Base-by-base conservation (phyloP, 2,329 filamentous ascomycete species). In the Claviceps sp. region DNA sequence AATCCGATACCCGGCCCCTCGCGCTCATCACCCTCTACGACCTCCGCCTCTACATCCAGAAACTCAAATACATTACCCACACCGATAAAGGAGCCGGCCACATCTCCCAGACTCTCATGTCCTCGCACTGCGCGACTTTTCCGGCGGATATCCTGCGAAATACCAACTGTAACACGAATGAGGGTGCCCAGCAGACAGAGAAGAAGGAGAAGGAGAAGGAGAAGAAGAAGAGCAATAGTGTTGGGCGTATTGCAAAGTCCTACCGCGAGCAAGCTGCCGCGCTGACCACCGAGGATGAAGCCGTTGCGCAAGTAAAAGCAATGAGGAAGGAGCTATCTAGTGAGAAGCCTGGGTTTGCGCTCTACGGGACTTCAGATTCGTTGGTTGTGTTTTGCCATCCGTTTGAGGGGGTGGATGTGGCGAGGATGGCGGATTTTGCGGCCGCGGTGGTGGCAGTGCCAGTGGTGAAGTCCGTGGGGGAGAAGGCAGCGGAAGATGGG, bases 61-160 rank as follows among this genome's bases (percentile, higher is more conserved):
- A 51, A 4, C 43, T 62, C 7, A 49, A 54, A n/a, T 30, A 56
- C 2, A 36, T 22, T 3, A 36, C 20, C 14, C 11, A 13, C 41
- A 26, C 53, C 0, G 11, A 26, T 24, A 18, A 16, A 13, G 4
- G 20, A 9, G 34, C 50, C 2, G 62, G 56, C 8, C 56, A 56
- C 5, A 63, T 61, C 51, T 51, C 63, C 2, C 62, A 65, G 51
- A 67, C 65, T 41, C 53, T 63, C 50, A 53, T 56, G 3, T 41
- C 59, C 8, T 30, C 18, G 5, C 22, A 42, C 18, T 53, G 42
- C 43, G 55, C 53, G 6, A 52, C 52, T 13, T 45, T 64, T 55
- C 50, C 57, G 57, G 1, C 54, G 56, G 16, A 45, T 1, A 9
- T 14, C 14, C 7, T 45, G 14, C 43, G 43, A 8, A 4, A 30